Evolutionary conservation across 352 stramenopile species (phyloP).

Genomic region (Blastocystis sp.): DNA sequence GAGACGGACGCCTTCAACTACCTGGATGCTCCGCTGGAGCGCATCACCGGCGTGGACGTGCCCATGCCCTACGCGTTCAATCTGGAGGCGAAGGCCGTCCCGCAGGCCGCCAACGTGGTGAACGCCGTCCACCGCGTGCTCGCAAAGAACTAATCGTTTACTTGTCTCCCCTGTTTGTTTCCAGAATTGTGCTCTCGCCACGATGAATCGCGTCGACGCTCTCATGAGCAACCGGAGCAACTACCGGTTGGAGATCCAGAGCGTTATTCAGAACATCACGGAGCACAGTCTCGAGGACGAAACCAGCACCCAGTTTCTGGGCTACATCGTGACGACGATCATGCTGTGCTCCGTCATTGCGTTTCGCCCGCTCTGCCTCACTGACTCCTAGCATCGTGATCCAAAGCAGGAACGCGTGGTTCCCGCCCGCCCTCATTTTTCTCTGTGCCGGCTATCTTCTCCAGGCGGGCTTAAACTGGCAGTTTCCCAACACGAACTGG

Average conservation of each 20-base stretch:
- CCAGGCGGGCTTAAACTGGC: background rate
- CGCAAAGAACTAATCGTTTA: conserved; percentile 26
- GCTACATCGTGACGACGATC: background rate
- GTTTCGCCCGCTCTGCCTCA: background rate
- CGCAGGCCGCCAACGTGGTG: conserved; percentile 89
- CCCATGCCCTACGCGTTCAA: conserved; percentile 96
- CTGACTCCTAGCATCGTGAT: conserved; percentile 33
- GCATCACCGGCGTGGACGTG: conserved; percentile 93
- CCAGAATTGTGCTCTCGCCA: background rate
- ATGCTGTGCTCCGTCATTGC: conserved; percentile 18
- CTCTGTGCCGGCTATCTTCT: conserved; percentile 20
- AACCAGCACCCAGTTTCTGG: conserved; percentile 5
- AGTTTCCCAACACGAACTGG: conserved; percentile 30
- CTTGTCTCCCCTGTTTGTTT: conserved; percentile 55
- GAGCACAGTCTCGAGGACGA: conserved; percentile 49
- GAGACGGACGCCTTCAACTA: conserved; percentile 97
- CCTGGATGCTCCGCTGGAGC: conserved; percentile 93
- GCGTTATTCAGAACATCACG: conserved; percentile 48
- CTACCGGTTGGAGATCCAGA: conserved; percentile 7
- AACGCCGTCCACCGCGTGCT: conserved; percentile 81
- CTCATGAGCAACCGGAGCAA: conserved; percentile 2
- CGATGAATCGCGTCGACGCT: background rate
- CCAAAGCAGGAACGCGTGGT: background rate
- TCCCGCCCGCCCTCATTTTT: conserved; percentile 41
- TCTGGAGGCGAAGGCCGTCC: conserved; percentile 89